Evolutionary conservation across 352 stramenopile species (phyloP), one percentile per base, ranked within the genome.

Genomic region (Pythium graminicola): DNA sequence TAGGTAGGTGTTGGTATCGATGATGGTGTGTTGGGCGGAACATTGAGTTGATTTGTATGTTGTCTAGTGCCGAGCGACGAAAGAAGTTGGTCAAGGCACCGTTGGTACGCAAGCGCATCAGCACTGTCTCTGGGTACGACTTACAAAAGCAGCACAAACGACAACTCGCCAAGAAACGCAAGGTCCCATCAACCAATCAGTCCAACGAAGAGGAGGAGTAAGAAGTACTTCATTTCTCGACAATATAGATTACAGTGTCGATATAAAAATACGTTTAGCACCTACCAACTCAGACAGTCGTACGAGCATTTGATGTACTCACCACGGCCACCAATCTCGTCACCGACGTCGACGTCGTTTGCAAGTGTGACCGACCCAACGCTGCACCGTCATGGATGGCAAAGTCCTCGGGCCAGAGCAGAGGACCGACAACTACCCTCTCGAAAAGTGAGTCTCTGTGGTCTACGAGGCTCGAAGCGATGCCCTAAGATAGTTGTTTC

Each of bases 81-180:
- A 91, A 91, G 67, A 67, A 92, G 48, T 67, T 94, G 42, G 57
- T 94, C 44, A 92, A 91, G 68, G 77, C 79, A 16, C 83, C 83
- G 31, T 70, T 78, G 1, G 60, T 70, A 60, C 81, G 83, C 10
- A 68, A 80, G 23, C 83, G 79, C 33, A 92, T 94, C 61, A 89
- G 81, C 49, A 94, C 83, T 0, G 80, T 94, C 14, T 94, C 83
- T 2, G 83, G 81, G 35, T 94, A 92, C 53, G 83, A 94, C 44
- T 56, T 94, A n/a, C 72, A 94, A 54, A 92, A 90, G 65, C 65
- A 75, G 40, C 76, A 92, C 50, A 86, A 86, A 57, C 70, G 80
- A 35, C 85, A 86, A 28, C 55, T 79, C 32, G 66, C 33, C 41
- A 68, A 52, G 28, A 54, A 33, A 20, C 20, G 41, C n/a, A 65